phyloP scores from a whole-genome alignment of 139 green algal species.

The Chlorella vulgaris region DNA sequence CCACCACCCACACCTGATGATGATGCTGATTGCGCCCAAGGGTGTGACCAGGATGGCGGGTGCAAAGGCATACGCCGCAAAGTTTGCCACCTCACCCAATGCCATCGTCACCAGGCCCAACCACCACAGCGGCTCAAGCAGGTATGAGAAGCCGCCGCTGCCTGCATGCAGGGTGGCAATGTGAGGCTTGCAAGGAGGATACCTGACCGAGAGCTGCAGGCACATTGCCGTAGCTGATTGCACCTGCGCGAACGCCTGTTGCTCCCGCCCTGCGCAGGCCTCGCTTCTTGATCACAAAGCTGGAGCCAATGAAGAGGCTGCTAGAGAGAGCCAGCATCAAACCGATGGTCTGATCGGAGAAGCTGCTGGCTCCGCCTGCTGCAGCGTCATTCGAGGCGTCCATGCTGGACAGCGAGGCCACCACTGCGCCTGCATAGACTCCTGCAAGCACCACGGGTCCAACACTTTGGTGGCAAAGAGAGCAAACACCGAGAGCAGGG shows the following conservation, averaged over 20 bases:
- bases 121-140: slow-evolving; percentile 96
- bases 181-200: neutral
- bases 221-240: neutral
- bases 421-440: neutral
- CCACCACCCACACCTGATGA: slow-evolving; percentile 73
- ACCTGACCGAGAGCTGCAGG: neutral
- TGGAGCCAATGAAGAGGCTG: slow-evolving; percentile 92
- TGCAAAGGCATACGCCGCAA: slow-evolving; percentile 97
- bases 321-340: slow-evolving; percentile 84
- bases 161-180: slow-evolving; percentile 53
- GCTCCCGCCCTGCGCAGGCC: slow-evolving; percentile 81
- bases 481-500: too few relatives aligned
- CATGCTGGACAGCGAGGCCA: too few relatives aligned
- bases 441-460: too few relatives aligned
- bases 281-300: slow-evolving; percentile 99
- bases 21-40: slow-evolving; percentile 89
- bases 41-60: slow-evolving; percentile 96
- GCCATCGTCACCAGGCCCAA: slow-evolving; percentile 92
- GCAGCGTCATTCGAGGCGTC: too few relatives aligned
- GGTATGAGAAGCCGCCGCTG: slow-evolving; percentile 93
- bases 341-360: slow-evolving; percentile 74
- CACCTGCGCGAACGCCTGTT: slow-evolving; percentile 82
- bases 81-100: slow-evolving; percentile 93
- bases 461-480: too few relatives aligned
- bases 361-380: too few relatives aligned